Percentiles rank a stretch among this genome's conserved stretches.
phyloP scores from a whole-genome alignment of 2,329 filamentous ascomycete species.

The Sclerotinia subarctica region DNA sequence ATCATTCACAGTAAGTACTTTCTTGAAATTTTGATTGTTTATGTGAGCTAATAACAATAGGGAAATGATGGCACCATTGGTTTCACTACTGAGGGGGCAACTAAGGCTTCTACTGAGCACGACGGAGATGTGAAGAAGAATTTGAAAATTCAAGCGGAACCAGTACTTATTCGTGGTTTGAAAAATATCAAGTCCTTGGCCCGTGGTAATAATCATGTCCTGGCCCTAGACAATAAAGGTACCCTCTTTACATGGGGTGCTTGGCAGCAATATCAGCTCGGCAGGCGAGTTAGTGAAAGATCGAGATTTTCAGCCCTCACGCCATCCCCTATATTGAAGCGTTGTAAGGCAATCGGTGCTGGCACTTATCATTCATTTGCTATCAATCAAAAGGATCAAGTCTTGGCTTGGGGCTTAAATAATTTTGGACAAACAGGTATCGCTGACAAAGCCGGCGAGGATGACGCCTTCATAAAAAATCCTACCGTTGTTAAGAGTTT shows the following conservation, averaged over 20 bases:
- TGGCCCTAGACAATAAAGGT: slow-evolving; percentile 57
- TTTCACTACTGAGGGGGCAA: slow-evolving; percentile 39
- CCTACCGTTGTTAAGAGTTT: slow-evolving; percentile 9
- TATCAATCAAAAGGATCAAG: slow-evolving; percentile 62
- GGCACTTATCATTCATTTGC: slow-evolving; percentile 83
- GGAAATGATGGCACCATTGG: slow-evolving; percentile 63
- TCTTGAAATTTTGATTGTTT: neutral
- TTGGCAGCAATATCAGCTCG: slow-evolving; percentile 67
- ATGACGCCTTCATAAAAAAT: slow-evolving; percentile 59
- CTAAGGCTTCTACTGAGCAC: neutral
- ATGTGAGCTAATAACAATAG: slow-evolving; percentile 38
- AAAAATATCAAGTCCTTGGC: slow-evolving; percentile 54
- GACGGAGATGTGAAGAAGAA: slow-evolving; percentile 23
- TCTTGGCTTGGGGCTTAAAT: slow-evolving; percentile 84
- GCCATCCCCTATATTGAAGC: slow-evolving; percentile 36
- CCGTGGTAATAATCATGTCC: slow-evolving; percentile 56
- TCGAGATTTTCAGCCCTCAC: slow-evolving; percentile 32
- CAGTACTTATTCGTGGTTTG: slow-evolving; percentile 53
- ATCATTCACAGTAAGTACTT: slow-evolving; percentile 62
- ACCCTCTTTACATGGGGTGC: slow-evolving; percentile 63
- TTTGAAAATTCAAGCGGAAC: slow-evolving; percentile 35
- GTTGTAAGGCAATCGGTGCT: slow-evolving; percentile 38
- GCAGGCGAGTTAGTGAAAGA: slow-evolving; percentile 43
- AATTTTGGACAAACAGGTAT: slow-evolving; percentile 80
- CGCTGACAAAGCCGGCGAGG: slow-evolving; percentile 59